These are phyloP conservation scores for Phytopythium cucurbitacearum DNA, from an alignment of 352 stramenopile species.

Conservation along the genomic window DNA sequence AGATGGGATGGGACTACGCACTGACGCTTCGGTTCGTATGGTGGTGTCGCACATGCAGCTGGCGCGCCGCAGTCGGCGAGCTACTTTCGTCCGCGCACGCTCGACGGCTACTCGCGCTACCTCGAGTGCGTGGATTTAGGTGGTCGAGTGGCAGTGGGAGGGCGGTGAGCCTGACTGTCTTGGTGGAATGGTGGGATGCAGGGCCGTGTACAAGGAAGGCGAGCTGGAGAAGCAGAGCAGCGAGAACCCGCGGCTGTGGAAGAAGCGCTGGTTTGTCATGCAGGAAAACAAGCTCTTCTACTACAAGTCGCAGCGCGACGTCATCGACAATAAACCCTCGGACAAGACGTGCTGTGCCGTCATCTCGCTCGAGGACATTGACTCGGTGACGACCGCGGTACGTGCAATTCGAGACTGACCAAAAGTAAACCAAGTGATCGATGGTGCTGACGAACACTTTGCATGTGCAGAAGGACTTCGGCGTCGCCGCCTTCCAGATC, in stretches of 20 bases:
- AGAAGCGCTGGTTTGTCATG: constrained; percentile 85
- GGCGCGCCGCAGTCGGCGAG: constrained; percentile 41
- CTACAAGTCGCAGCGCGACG: constrained; percentile 61
- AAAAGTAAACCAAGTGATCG: too few species aligned
- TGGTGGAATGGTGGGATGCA: constrained; percentile 8
- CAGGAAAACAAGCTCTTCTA: constrained; percentile 82
- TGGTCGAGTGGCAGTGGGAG: too few species aligned
- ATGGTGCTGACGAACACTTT: too few species aligned
- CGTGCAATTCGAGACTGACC: constrained; percentile 4
- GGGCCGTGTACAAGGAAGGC: constrained; percentile 69
- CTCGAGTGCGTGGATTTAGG: constrained; percentile 33
- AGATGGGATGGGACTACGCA: too few species aligned
- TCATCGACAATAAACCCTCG: constrained; percentile 47
- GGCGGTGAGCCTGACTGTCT: too few species aligned
- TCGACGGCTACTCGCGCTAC: constrained; percentile 60
- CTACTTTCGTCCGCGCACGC: constrained; percentile 56
- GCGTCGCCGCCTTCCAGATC: constrained; percentile 79
- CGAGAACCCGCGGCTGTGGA: constrained; percentile 66
- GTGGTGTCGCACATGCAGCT: not conserved
- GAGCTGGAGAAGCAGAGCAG: constrained; percentile 83
- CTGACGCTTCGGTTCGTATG: not conserved
- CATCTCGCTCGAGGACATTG: constrained; percentile 79
- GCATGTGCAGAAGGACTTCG: constrained; percentile 71
- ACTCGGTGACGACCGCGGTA: constrained; percentile 82
- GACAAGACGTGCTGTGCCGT: constrained; percentile 62